Conservation (phyloP, 129 eudicot genomes). For the Flaveria ramosissima region DNA sequence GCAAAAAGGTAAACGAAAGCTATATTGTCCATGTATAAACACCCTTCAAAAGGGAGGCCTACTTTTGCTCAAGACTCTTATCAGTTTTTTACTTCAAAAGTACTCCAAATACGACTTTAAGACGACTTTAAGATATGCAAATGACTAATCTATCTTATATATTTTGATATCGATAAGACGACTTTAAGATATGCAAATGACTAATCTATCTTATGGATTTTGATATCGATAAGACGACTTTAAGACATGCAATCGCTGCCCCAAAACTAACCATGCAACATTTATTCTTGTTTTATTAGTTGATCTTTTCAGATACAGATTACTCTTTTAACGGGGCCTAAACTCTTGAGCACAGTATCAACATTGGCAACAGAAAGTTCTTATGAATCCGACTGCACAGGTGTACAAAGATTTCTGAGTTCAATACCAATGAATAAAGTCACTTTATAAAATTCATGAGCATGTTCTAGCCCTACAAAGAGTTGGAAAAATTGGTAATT, state of each 20-base stretch:
- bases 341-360: slow-evolving; percentile 7
- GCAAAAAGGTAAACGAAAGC: slow-evolving; percentile 1
- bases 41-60: not conserved
- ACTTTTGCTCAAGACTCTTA: not conserved
- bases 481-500: slow-evolving; percentile 10
- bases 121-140: too few relatives aligned
- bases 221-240: not conserved
- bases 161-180: not conserved
- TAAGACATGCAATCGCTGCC: not conserved
- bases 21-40: slow-evolving; percentile 4
- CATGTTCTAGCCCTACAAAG: not conserved
- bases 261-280: not conserved
- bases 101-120: too few relatives aligned
- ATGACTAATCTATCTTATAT: not conserved
- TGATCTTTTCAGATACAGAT: not conserved
- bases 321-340: not conserved
- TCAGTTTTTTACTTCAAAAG: not conserved
- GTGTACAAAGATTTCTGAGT: not conserved
- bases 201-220: not conserved
- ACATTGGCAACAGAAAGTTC: not conserved
- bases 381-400: not conserved
- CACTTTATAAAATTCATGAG: not conserved
- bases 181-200: not conserved
- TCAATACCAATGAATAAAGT: slow-evolving; percentile 2
- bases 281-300: not conserved